Evolutionary conservation across 2,329 filamentous ascomycete species (phyloP), one percentile per base, ranked within the genome.

Genomic region (Exutisphaerella laricina): DNA sequence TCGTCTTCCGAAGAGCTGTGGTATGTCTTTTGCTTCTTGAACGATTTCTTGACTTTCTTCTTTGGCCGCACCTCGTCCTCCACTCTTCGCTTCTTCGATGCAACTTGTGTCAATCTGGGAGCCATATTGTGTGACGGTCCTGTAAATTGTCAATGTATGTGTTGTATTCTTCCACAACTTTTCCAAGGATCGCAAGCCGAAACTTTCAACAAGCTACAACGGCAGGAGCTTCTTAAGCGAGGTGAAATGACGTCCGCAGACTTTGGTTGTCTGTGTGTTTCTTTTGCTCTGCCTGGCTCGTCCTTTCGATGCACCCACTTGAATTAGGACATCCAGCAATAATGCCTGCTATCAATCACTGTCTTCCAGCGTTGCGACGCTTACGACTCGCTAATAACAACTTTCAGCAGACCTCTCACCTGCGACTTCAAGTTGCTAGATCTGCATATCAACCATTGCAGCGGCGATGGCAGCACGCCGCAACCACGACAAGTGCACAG

Each of bases 1-100:
- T 70, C 66, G 43, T 79, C 75, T 32, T 80, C 77, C 45, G 75
- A 76, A 22, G 77, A 81, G 59, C 77, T 81, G 72, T 82, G 74
- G 66, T 84, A 83, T 45, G 71, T 66, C 52, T 66, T 67, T 61
- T 83, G 79, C 62, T 79, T 80, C 63, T 77, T 79, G 60, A 79
- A 72, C 56, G 30, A 29, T 10, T 78, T 78, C 62, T 77, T 78
- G 33, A 68, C 62, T 54, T 67, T 67, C 59, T 72, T 72, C 18
- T 71, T 69, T 55, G 73, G 73, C 33, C 72, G 69, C 63, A 77
- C 71, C 39, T 73, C 73, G 41, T 82, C 78, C 44, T 79, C 74
- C 18, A 77, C 72, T 62, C 78, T 77, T 59, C 78, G 45, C 37
- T 53, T 43, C 35, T 60, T 61, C n/a, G 46, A 48, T 29, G 49